Base-by-base conservation (phyloP, 1,284 basidiomycete genomes). In the Trametes versicolor region DNA sequence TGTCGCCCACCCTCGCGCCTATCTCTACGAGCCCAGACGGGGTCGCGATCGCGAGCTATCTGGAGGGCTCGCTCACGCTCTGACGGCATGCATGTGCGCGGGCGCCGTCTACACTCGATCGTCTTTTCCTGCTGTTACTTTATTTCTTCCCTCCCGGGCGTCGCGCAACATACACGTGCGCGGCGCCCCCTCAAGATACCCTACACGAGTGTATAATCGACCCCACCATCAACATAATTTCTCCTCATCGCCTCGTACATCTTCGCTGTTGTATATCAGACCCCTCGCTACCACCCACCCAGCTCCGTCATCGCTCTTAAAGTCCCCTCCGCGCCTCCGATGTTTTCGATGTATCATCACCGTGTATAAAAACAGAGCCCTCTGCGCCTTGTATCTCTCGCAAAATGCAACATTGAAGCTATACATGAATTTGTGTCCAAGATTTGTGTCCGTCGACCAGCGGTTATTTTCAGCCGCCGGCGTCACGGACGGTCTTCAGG, bases 11-110 rank as follows among this genome's bases (percentile, higher is more conserved):
- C 32, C 43, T 64, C 59, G 34, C 60, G 57, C 57, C 61, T 48
- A 58, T 37, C 27, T 15, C 54, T 17, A 2, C 27, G 41, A 56
- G 58, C 4, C 61, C 67, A 60, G 67, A 58, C 21, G 27, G 62
- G 25, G 54, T 21, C 37, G 37, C 55, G 43, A 60, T 67, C 41
- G 65, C 68, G 55, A 64, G 32, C 34, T 64, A 61, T 29, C 60
- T 69, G 49, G 63, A 67, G 37, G 61, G 58, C n/a, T 55, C 65
- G 39, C 63, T 69, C 23, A 58, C 55, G n/a, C 60, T 69, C 25
- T 69, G 68, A 69, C 52, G 68, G 66, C 47, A 25, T 23, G 41
- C 43, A 6, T 23, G 23, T 34, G 43, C 32, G 34, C 45, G 47
- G 32, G 36, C 36, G 54, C 29, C 25, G 12, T 23, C 25, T 50